A percentile compares a stretch with the other conserved stretches of the same genome.
Evolutionary conservation across 371 early-diverging fungal genomes (phyloP).

Genomic region (Dinochytrium kinnereticum): DNA sequence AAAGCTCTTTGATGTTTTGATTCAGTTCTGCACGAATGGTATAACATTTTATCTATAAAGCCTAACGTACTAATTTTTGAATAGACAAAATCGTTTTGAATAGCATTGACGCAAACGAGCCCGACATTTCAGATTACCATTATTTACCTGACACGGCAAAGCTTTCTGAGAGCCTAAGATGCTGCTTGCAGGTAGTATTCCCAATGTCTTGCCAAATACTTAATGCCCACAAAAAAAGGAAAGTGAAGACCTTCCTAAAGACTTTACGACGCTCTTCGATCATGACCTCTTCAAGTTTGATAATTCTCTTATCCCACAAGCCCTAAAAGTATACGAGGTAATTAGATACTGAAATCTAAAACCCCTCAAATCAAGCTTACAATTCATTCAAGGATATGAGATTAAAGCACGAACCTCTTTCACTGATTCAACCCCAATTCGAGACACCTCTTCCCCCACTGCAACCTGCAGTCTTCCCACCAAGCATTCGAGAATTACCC

Average conservation of each 20-base stretch:
- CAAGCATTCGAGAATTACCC: constrained; percentile 52
- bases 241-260: constrained; percentile 62
- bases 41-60: constrained; percentile 38
- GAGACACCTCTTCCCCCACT: constrained; percentile 64
- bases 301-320: constrained; percentile 51
- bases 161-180: constrained; percentile 50
- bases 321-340: constrained; percentile 52
- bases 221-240: constrained; percentile 36
- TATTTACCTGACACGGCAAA: constrained; percentile 56
- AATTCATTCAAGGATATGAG: constrained; percentile 52
- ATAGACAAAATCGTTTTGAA: constrained; percentile 53
- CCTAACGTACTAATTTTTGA: neutral
- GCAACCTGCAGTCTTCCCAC: constrained; percentile 62
- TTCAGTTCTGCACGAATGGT: constrained; percentile 53
- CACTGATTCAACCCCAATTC: constrained; percentile 64
- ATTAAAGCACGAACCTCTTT: constrained; percentile 57
- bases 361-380: neutral
- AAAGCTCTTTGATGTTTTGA: constrained; percentile 56
- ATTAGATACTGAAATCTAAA: neutral
- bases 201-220: neutral
- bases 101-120: constrained; percentile 61
- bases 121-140: constrained; percentile 65
- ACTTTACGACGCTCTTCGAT: constrained; percentile 60
- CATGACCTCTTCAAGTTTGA: constrained; percentile 55
- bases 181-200: constrained; percentile 52